Evolutionary conservation across 371 early-diverging fungal genomes (phyloP), one percentile per base, ranked within the genome.

Genomic region (Mucor irregularis): DNA sequence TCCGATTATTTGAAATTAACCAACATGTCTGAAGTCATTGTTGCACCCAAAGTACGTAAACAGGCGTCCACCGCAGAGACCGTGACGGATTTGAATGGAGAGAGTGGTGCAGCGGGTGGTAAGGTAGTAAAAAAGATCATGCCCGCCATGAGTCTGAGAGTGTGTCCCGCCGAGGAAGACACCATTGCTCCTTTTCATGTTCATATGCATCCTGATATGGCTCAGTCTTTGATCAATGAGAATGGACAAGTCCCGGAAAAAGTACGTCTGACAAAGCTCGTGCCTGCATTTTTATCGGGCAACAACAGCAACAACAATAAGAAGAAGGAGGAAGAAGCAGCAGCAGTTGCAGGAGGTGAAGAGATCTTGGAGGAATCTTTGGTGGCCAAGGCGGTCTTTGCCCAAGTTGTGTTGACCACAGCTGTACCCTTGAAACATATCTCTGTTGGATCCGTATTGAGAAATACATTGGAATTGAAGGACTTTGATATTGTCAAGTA

Each of bases 21-120:
- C 16, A 80, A 80, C 22, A 80, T 89, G 49, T 66, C 87, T 1
- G 91, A 93, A 68, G 85, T 92, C 38, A 86, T 90, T 64, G 87
- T 92, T 10, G 88, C 90, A 4, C 91, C 93, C n/a, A 89, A 89
- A 72, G 76, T 81, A 24, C 75, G 81, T 29, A 69, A 64, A 37
- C 40, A 28, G 11, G 14, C 25, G 16, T 17, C 37, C n/a, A 14
- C 24, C 13, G 38, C 22, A 30, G 51, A 19, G 21, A 16, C 13
- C 5, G 35, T 14, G 14, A 35, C 35, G 10, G 21, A 39, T 39
- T 39, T 39, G 24, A 42, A 21, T 17, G 21, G 6, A 3, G 19
- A 16, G 35, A 10, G 38, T 16, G 7, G 19, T 17, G 31, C 34
- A 57, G 34, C 10, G 2, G 11, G 7, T 6, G 16, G 3, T 47